A percentile compares a stretch with the other conserved stretches of the same genome.
These are phyloP conservation scores for Narthecium ossifragum DNA, from an alignment of 106 monocot genomes.

Conservation along the genomic window DNA sequence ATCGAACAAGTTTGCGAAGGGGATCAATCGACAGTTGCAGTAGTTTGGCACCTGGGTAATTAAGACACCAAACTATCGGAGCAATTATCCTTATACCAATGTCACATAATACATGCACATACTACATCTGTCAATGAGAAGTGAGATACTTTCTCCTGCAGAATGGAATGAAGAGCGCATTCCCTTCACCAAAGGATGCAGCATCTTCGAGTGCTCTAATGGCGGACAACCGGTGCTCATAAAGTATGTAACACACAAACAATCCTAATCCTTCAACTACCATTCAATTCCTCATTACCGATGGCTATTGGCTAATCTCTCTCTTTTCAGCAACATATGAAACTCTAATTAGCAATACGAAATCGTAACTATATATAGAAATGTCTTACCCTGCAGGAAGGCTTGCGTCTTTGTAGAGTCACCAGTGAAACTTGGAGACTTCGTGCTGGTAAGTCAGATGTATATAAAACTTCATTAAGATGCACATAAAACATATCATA, in stretches of 20 bases:
- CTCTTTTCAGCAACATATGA: not conserved
- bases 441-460: slow-evolving; percentile 6
- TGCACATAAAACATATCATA: too few species aligned
- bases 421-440: slow-evolving; percentile 18
- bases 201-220: slow-evolving; percentile 12
- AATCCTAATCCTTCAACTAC: too few species aligned
- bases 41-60: slow-evolving; percentile 1
- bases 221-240: not conserved
- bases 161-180: slow-evolving; percentile 18
- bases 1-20: not conserved
- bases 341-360: not conserved
- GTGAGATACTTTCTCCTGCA: too few species aligned
- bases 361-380: too few species aligned
- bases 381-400: slow-evolving; percentile 9
- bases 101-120: too few species aligned
- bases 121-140: too few species aligned
- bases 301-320: too few species aligned
- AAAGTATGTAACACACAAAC: too few species aligned
- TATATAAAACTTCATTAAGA: too few species aligned
- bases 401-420: slow-evolving; percentile 10
- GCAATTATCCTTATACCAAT: too few species aligned
- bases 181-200: slow-evolving; percentile 16
- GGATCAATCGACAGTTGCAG: not conserved
- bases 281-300: too few species aligned
- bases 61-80: too few species aligned